Conservation (phyloP, 257 asterid genomes). For the Scutellaria galericulata region DNA sequence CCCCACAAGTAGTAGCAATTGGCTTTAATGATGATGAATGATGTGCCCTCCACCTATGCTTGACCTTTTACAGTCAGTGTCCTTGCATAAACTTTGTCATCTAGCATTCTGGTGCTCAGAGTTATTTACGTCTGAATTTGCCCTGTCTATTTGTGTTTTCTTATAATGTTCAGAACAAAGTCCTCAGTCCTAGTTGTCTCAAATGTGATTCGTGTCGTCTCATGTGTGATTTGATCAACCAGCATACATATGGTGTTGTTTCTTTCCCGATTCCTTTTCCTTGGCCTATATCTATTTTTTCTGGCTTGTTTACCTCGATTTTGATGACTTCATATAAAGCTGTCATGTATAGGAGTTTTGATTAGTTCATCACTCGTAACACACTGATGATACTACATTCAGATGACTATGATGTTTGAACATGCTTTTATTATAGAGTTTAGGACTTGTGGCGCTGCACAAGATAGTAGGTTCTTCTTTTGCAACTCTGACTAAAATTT, state of each 20-base stretch:
- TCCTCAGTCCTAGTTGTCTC: conserved; percentile 3
- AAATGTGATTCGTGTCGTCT: neutral
- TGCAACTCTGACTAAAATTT: conserved; percentile 26
- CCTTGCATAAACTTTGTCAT: conserved; percentile 20
- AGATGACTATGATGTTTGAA: conserved; percentile 13
- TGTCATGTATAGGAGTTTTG: conserved; percentile 24
- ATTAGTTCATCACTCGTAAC: conserved; percentile 18
- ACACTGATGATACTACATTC: neutral
- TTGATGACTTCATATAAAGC: conserved; percentile 10
- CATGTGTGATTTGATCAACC: conserved; percentile 20
- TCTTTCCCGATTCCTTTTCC: conserved; percentile 9
- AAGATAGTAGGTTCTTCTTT: conserved; percentile 25
- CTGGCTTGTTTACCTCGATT: neutral
- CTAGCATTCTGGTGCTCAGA: conserved; percentile 29
- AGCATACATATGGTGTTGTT: neutral
- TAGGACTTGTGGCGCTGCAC: conserved; percentile 28
- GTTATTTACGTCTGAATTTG: conserved; percentile 24
- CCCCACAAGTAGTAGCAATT: neutral
- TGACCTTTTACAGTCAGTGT: conserved; percentile 17
- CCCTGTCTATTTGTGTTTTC: conserved; percentile 26
- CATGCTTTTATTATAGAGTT: conserved; percentile 27
- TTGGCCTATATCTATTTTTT: neutral
- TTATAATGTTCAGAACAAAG: conserved; percentile 3
- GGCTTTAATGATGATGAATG: conserved; percentile 3
- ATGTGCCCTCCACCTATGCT: conserved; percentile 13